Percentiles rank a stretch among this genome's conserved stretches.
phyloP scores from a whole-genome alignment of 257 asterid genomes.

The Ballota nigra region DNA sequence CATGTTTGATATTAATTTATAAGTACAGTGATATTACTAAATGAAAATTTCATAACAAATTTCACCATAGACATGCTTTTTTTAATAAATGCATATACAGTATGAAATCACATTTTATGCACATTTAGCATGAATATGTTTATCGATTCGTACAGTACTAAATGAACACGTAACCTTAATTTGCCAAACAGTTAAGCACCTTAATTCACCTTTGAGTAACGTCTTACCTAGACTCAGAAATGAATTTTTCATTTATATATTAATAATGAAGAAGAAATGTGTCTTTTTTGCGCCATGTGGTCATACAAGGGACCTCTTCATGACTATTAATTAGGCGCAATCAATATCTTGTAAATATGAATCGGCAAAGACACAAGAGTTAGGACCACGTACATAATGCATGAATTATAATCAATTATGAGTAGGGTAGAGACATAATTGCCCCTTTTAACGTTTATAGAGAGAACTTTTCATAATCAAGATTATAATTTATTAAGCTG shows the following conservation, averaged over 20 bases:
- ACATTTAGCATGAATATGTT: no score
- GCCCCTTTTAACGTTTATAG: conserved; percentile 13
- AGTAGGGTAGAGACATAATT: not conserved
- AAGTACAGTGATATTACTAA: no score
- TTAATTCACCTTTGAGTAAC: not conserved
- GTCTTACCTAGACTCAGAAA: not conserved
- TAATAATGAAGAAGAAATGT: not conserved
- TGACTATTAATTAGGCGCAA: conserved; percentile 10
- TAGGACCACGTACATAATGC: conserved; percentile 26
- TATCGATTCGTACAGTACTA: no score
- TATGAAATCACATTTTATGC: no score
- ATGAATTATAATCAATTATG: conserved; percentile 21
- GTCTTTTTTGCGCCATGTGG: conserved; percentile 22
- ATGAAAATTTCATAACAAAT: no score
- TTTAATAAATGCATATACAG: no score
- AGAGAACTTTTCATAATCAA: not conserved
- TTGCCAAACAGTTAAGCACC: not conserved
- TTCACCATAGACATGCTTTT: no score
- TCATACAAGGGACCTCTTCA: no score
- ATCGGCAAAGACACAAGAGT: not conserved
- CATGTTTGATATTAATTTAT: no score
- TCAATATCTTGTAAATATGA: conserved; percentile 3
- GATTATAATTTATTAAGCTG: no score
- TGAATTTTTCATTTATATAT: no score
- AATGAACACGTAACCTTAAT: not conserved